phyloP scores from a whole-genome alignment of 257 asterid species.

The Petunia secreta region DNA sequence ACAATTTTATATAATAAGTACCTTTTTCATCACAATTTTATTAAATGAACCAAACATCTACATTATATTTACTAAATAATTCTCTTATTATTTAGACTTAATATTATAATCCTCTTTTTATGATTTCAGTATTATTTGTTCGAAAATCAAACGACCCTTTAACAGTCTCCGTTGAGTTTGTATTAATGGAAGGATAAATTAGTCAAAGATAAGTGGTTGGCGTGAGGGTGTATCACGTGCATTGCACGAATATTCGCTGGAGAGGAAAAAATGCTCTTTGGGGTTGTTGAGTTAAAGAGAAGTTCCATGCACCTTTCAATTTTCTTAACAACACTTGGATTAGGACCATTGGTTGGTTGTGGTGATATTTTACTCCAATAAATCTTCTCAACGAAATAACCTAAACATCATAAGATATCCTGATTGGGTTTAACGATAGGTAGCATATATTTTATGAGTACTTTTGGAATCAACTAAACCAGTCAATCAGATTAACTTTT shows the following conservation, averaged over 20 bases:
- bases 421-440: neutral
- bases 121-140: too few relatives aligned
- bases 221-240: neutral
- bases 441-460: neutral
- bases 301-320: neutral
- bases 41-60: too few relatives aligned
- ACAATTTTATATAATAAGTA: too few relatives aligned
- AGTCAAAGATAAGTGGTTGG: neutral
- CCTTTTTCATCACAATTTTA: too few relatives aligned
- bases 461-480: slow-evolving; percentile 6
- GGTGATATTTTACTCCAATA: neutral
- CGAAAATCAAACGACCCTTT: too few relatives aligned
- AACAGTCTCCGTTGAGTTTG: neutral
- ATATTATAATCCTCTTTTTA: too few relatives aligned
- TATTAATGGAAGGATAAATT: neutral
- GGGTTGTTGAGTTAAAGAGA: slow-evolving; percentile 8
- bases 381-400: neutral
- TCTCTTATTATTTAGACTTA: too few relatives aligned
- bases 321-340: neutral
- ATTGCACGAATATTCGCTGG: slow-evolving; percentile 5
- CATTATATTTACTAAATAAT: too few relatives aligned
- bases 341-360: neutral
- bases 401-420: neutral
- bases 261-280: neutral
- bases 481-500: neutral